Percentiles rank a stretch among this genome's conserved stretches.
phyloP scores from a whole-genome alignment of 495 filamentous ascomycete species.

The Aspergillus olivimuriae region DNA sequence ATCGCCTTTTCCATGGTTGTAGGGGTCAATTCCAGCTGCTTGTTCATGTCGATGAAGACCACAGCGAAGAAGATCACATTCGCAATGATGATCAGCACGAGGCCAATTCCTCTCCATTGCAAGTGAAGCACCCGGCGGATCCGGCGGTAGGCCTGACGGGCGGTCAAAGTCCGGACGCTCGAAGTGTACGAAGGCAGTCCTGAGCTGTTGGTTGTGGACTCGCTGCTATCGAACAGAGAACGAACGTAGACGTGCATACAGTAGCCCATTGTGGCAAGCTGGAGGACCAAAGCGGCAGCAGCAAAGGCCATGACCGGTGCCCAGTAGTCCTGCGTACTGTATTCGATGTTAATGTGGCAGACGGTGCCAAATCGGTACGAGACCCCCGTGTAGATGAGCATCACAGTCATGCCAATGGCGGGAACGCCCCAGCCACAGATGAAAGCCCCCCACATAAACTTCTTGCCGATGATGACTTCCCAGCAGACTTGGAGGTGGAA shows the following conservation, averaged over 20 bases:
- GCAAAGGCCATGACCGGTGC: slow-evolving; percentile 77
- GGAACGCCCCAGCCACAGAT: slow-evolving; percentile 78
- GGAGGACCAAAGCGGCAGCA: slow-evolving; percentile 71
- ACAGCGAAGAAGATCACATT: slow-evolving; percentile 91
- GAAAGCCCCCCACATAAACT: slow-evolving; percentile 86
- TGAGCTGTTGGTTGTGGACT: slow-evolving; percentile 61
- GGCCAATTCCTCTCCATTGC: slow-evolving; percentile 86
- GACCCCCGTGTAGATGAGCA: slow-evolving; percentile 80
- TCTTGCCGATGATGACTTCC: slow-evolving; percentile 81
- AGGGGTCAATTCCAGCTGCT: slow-evolving; percentile 49
- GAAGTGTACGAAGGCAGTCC: slow-evolving; percentile 69
- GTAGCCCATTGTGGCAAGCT: slow-evolving; percentile 79
- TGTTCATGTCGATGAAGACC: slow-evolving; percentile 81
- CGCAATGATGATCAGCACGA: slow-evolving; percentile 78
- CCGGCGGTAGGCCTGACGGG: slow-evolving; percentile 80
- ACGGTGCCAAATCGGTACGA: slow-evolving; percentile 88
- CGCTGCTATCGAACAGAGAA: slow-evolving; percentile 68
- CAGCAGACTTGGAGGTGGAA: slow-evolving; percentile 97
- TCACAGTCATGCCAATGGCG: slow-evolving; percentile 60
- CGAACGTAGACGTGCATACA: slow-evolving; percentile 91
- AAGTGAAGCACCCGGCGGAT: slow-evolving; percentile 80
- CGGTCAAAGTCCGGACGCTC: slow-evolving; percentile 76
- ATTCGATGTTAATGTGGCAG: slow-evolving; percentile 85
- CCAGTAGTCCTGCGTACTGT: slow-evolving; percentile 83
- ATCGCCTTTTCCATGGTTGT: slow-evolving; percentile 46